phyloP scores from a whole-genome alignment of 2,329 filamentous ascomycete genomes.

The Ceratocystis variospora region DNA sequence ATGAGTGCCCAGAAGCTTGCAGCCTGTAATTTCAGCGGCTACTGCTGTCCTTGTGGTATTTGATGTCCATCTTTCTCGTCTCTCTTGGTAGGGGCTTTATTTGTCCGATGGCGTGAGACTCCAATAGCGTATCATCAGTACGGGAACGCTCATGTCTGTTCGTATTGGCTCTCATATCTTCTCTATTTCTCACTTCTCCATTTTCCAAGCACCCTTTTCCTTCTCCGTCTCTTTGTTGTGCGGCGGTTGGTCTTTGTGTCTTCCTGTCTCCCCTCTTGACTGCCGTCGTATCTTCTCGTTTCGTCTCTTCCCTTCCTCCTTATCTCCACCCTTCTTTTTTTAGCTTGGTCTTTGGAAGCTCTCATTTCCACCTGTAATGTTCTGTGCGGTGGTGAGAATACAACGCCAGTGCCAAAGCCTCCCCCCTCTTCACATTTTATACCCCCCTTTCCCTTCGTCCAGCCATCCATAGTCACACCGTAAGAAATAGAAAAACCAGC shows the following conservation, averaged over 20 bases:
- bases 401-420: neutral
- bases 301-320: neutral
- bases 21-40: too few species aligned
- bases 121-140: neutral
- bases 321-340: neutral
- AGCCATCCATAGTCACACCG: neutral
- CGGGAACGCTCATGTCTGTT: neutral
- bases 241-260: neutral
- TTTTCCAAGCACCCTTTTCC: neutral
- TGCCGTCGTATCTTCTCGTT: neutral
- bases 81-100: neutral
- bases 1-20: neutral
- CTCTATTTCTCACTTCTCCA: neutral
- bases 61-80: neutral
- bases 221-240: neutral
- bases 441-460: neutral
- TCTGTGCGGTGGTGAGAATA: neutral
- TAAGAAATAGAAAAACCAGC: neutral
- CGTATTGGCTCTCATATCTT: neutral
- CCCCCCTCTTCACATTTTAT: neutral
- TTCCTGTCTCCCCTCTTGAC: neutral
- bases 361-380: neutral
- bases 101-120: neutral
- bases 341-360: neutral
- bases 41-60: too few species aligned